These are phyloP conservation scores for Saccharomycopsis vini DNA, from an alignment of 805 yeast species.

Conservation along the genomic window DNA sequence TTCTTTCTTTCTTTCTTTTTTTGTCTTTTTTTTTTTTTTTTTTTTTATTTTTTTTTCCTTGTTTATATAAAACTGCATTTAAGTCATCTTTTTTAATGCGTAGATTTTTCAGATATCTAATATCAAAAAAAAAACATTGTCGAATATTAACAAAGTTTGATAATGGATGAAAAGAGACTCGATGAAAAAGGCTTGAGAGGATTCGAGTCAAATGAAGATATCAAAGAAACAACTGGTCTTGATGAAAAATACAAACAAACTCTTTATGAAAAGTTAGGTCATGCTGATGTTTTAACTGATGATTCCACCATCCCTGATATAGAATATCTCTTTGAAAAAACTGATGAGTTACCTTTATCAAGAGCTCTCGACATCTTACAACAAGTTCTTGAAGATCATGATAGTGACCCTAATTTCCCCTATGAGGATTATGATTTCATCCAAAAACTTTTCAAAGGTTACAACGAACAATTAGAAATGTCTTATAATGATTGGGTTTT, in stretches of 20 bases:
- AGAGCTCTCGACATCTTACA: conserved; percentile 35
- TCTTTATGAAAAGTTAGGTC: conserved; percentile 22
- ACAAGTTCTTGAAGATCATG: conserved; percentile 33
- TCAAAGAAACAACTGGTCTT: too few species aligned
- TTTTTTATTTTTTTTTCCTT: too few species aligned
- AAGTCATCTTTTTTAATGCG: too few species aligned
- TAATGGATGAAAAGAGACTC: too few species aligned
- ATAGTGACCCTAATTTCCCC: conserved; percentile 41
- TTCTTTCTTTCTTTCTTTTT: too few species aligned
- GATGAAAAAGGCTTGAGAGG: too few species aligned
- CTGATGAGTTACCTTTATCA: conserved; percentile 28
- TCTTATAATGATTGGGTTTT: conserved; percentile 23
- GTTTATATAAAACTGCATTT: too few species aligned
- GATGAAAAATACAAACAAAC: conserved; percentile 22
- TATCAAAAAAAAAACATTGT: too few species aligned
- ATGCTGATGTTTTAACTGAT: conserved; percentile 10
- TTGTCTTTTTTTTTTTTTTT: too few species aligned
- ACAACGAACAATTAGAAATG: conserved; percentile 21
- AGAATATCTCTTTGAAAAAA: conserved; percentile 29
- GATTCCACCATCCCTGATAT: conserved; percentile 12
- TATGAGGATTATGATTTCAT: conserved; percentile 30
- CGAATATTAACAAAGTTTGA: too few species aligned
- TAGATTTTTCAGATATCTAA: too few species aligned
- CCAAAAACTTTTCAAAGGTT: conserved; percentile 23
- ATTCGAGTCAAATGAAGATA: too few species aligned